Evolutionary conservation across 257 asterid genomes (phyloP).

Genomic region (Lycium ferocissimum): DNA sequence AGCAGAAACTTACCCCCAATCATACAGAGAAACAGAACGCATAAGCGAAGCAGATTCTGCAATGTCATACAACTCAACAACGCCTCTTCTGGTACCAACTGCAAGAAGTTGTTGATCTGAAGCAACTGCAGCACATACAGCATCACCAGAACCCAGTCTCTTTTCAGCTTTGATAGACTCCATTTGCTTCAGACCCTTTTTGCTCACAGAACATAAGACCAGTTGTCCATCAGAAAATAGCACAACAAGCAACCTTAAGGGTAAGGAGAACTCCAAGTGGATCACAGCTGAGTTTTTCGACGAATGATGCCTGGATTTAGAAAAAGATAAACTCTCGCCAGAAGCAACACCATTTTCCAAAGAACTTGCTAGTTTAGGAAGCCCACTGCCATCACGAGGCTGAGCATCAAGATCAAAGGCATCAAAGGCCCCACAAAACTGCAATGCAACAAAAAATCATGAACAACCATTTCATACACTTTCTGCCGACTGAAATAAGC

Average conservation of each 20-base stretch:
- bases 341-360: constrained; percentile 68
- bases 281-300: constrained; percentile 60
- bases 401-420: constrained; percentile 64
- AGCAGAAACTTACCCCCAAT: constrained; percentile 90
- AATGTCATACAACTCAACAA: constrained; percentile 88
- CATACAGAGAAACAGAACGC: constrained; percentile 84
- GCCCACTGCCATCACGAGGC: constrained; percentile 51
- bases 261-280: constrained; percentile 73
- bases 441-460: constrained; percentile 39
- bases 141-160: constrained; percentile 75
- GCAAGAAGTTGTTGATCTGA: constrained; percentile 97
- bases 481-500: not conserved
- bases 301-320: constrained; percentile 45
- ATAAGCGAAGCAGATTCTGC: constrained; percentile 77
- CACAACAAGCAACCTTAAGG: constrained; percentile 72
- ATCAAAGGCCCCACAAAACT: constrained; percentile 83
- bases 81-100: constrained; percentile 86
- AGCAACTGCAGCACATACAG: constrained; percentile 88
- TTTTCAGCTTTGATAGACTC: constrained; percentile 75
- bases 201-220: constrained; percentile 79
- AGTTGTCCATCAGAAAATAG: constrained; percentile 85
- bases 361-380: constrained; percentile 54
- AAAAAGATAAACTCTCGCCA: constrained; percentile 50
- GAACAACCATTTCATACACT: not conserved
- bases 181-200: constrained; percentile 79